phyloP scores from a whole-genome alignment of 2,329 filamentous ascomycete species.

The Colletotrichum phormii region DNA sequence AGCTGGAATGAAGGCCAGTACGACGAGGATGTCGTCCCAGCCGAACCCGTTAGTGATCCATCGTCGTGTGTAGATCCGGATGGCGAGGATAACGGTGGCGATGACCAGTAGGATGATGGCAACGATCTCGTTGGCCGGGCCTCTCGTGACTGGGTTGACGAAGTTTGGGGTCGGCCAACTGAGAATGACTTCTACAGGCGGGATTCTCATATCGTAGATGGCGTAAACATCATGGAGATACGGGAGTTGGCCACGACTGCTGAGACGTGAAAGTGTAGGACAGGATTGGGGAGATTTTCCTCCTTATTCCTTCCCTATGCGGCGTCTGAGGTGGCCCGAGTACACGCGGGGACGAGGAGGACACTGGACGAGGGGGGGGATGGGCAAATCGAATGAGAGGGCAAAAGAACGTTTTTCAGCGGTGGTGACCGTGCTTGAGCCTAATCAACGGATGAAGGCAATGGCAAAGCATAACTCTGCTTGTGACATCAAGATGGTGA shows the following conservation, averaged over 20 bases:
- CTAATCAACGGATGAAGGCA: constrained; percentile 27
- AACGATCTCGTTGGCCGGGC: constrained; percentile 43
- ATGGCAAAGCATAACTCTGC: constrained; percentile 18
- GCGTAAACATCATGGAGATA: constrained; percentile 24
- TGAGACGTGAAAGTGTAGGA: background rate
- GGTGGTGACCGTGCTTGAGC: constrained; percentile 24
- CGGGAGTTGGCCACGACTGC: background rate
- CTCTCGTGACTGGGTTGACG: constrained; percentile 46
- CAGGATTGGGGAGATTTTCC: background rate
- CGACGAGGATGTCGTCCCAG: constrained; percentile 50
- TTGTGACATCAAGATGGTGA: constrained; percentile 24
- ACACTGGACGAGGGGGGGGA: constrained; percentile 5
- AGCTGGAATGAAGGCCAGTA: constrained; percentile 51
- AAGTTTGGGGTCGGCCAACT: constrained; percentile 49
- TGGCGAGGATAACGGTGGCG: constrained; percentile 45
- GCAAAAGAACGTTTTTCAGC: constrained; percentile 21
- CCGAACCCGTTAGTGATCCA: constrained; percentile 49
- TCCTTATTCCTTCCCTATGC: constrained; percentile 18
- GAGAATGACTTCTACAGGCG: constrained; percentile 38
- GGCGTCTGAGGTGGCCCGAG: background rate
- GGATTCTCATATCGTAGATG: constrained; percentile 37
- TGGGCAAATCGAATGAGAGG: constrained; percentile 17
- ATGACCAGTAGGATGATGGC: constrained; percentile 42
- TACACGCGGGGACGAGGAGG: constrained; percentile 2
- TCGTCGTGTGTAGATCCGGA: constrained; percentile 50